Evolutionary conservation across 1,139 yeast genomes (phyloP).

Genomic region (Hyphopichia buzzinii): DNA sequence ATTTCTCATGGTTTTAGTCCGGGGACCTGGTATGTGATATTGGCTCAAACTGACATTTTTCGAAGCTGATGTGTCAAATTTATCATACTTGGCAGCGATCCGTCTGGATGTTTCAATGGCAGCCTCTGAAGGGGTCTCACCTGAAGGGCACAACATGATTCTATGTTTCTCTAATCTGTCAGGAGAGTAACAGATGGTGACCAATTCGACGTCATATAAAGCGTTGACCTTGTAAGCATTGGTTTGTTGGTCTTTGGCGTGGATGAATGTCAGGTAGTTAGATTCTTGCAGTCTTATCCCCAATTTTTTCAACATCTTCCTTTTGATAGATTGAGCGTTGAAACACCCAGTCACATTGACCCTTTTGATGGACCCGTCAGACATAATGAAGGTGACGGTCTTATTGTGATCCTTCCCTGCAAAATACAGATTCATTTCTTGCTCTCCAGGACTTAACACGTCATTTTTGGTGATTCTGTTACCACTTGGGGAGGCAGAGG

Average conservation of each 20-base stretch:
- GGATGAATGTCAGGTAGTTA: constrained; percentile 45
- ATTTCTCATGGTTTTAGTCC: constrained; percentile 39
- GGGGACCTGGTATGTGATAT: constrained; percentile 19
- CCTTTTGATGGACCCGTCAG: constrained; percentile 71
- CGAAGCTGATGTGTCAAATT: constrained; percentile 11
- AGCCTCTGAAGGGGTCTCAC: constrained; percentile 60
- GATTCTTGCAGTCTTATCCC: constrained; percentile 44
- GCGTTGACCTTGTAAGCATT: constrained; percentile 34
- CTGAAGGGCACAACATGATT: constrained; percentile 64
- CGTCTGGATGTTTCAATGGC: constrained; percentile 62
- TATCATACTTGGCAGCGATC: constrained; percentile 37
- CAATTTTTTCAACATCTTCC: constrained; percentile 62
- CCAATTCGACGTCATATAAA: constrained; percentile 76
- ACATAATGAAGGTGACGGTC: constrained; percentile 63
- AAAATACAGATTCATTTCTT: background rate
- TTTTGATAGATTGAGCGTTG: constrained; percentile 76
- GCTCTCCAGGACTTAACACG: background rate
- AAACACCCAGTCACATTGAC: constrained; percentile 79
- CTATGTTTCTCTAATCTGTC: constrained; percentile 72
- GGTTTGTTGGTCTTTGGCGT: constrained; percentile 13
- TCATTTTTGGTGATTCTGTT: constrained; percentile 12
- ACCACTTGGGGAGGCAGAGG: constrained; percentile 3
- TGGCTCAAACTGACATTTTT: constrained; percentile 15
- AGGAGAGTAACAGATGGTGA: constrained; percentile 75
- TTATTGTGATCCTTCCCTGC: constrained; percentile 38